Conservation (phyloP, 192 early-diverging fungal genomes). For the Mortierella antarctica region DNA sequence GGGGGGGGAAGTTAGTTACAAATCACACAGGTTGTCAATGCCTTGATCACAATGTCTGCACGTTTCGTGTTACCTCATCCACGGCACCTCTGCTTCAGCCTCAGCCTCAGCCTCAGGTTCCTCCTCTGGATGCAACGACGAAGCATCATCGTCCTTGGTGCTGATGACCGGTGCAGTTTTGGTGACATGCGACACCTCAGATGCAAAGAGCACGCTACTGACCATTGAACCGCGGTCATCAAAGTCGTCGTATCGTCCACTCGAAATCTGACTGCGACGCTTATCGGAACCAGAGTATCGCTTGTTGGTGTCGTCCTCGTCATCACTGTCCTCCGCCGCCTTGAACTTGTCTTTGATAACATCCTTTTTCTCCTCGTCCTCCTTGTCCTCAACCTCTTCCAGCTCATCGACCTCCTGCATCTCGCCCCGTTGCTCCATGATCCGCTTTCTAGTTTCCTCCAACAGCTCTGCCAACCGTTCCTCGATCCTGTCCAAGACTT, state of each 20-base stretch:
- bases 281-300: slow-evolving; percentile 19
- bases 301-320: slow-evolving; percentile 10
- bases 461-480: slow-evolving; percentile 46
- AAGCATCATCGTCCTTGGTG: slow-evolving; percentile 19
- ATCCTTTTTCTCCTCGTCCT: slow-evolving; percentile 3
- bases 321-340: slow-evolving; percentile 10
- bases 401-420: slow-evolving; percentile 3
- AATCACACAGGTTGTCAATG: neutral
- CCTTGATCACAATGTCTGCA: neutral
- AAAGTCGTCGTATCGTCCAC: slow-evolving; percentile 29
- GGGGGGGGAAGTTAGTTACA: neutral
- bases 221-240: slow-evolving; percentile 39
- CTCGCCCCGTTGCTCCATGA: slow-evolving; percentile 45
- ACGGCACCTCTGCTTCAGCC: slow-evolving; percentile 33
- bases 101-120: slow-evolving; percentile 26
- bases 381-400: neutral
- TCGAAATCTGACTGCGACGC: slow-evolving; percentile 25
- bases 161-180: slow-evolving; percentile 18
- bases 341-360: neutral
- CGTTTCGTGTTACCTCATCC: slow-evolving; percentile 28
- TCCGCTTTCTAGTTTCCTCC: slow-evolving; percentile 47
- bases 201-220: slow-evolving; percentile 44
- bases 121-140: slow-evolving; percentile 5
- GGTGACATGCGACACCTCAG: slow-evolving; percentile 22
- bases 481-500: slow-evolving; percentile 43